Conservation (phyloP, 192 early-diverging fungal genomes). For the Coemansia sp. region DNA sequence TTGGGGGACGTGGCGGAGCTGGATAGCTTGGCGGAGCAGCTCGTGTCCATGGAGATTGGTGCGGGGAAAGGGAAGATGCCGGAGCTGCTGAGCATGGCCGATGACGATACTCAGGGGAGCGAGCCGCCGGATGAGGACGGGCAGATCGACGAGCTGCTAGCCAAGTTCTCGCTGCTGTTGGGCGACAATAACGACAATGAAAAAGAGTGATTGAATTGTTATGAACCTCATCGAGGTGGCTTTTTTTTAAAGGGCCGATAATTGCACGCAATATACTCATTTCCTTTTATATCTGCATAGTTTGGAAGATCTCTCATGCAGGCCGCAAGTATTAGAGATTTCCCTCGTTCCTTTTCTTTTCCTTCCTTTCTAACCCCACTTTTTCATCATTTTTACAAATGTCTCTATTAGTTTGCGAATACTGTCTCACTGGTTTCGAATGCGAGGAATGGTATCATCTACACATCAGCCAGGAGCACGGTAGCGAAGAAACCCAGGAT, state of each 20-base stretch:
- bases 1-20: constrained; percentile 16
- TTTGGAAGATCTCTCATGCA: background rate
- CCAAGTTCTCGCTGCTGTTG: constrained; percentile 23
- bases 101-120: background rate
- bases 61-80: constrained; percentile 25
- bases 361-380: background rate
- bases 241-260: background rate
- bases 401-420: constrained; percentile 31
- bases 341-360: background rate
- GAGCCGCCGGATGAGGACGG: constrained; percentile 11
- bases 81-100: background rate
- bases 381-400: background rate
- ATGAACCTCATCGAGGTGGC: background rate
- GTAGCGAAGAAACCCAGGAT: constrained; percentile 5
- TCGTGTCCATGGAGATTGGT: constrained; percentile 20
- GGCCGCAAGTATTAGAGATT: background rate
- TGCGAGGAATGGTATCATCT: constrained; percentile 47
- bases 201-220: background rate
- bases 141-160: constrained; percentile 26
- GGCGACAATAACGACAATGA: constrained; percentile 5
- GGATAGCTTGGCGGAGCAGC: constrained; percentile 35
- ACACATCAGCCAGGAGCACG: constrained; percentile 39
- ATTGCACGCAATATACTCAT: background rate
- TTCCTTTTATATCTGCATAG: background rate
- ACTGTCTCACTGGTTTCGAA: constrained; percentile 42